A percentile compares a stretch with the other conserved stretches of the same genome.
phyloP scores from a whole-genome alignment of 345 rosid species.

The Syzygium jambos region DNA sequence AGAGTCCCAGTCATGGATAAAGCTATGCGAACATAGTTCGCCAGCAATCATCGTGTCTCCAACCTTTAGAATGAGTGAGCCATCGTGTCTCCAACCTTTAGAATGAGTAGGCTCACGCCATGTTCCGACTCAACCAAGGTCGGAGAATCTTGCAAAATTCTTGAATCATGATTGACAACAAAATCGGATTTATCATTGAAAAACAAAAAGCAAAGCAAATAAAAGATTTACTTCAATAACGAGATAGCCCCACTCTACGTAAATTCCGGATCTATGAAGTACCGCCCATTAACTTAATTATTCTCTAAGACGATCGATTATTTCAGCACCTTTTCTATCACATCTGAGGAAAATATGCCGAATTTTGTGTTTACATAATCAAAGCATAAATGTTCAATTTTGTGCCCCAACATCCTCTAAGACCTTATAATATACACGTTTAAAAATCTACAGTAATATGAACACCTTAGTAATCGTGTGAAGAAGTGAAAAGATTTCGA shows the following conservation, averaged over 20 bases:
- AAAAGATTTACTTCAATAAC: not conserved
- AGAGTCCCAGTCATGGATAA: not conserved
- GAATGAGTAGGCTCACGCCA: no score
- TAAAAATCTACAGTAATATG: not conserved
- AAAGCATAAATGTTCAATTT: not conserved
- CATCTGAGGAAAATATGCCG: not conserved
- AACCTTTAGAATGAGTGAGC: not conserved
- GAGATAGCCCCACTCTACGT: not conserved
- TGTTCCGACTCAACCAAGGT: no score
- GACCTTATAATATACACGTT: not conserved
- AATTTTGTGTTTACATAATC: not conserved
- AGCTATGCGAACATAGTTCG: not conserved
- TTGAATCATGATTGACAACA: not conserved
- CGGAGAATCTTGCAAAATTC: not conserved
- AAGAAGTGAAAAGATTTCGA: not conserved
- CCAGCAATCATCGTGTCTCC: not conserved
- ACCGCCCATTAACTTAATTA: not conserved
- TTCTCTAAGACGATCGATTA: not conserved
- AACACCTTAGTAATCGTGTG: not conserved
- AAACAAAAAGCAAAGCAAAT: no score
- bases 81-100: not conserved
- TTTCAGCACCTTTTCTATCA: not conserved
- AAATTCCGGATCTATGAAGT: accelerated
- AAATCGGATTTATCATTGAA: not conserved
- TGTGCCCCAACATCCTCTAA: not conserved